phyloP scores from a whole-genome alignment of 306 rosid genomes.

The Pachyrhizus erosus region DNA sequence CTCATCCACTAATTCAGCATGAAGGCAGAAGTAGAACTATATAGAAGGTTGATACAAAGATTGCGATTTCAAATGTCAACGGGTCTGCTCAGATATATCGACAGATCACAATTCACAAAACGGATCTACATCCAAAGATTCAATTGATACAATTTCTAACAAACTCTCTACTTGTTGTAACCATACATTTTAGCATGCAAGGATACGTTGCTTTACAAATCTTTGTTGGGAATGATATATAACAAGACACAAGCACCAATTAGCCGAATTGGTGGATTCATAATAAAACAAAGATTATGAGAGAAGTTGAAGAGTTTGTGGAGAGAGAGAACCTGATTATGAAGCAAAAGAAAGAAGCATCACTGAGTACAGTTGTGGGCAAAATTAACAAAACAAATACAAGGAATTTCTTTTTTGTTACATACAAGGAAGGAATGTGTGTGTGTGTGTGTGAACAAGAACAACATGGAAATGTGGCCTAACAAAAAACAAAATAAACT shows the following conservation, averaged over 20 bases:
- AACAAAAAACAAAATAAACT: background rate
- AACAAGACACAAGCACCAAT: background rate
- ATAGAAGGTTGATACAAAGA: background rate
- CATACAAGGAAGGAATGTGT: background rate
- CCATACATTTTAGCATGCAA: constrained; percentile 18
- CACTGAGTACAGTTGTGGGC: background rate
- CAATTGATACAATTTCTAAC: background rate
- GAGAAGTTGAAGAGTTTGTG: background rate
- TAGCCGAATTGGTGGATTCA: background rate
- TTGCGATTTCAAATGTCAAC: background rate
- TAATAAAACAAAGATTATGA: background rate
- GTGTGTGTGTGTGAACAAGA: constrained; percentile 12
- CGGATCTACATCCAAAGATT: constrained; percentile 19
- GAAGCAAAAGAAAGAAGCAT: constrained; percentile 25
- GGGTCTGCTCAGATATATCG: background rate
- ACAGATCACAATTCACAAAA: constrained; percentile 20
- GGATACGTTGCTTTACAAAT: background rate
- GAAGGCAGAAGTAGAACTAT: background rate
- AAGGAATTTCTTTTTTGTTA: no score
- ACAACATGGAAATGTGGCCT: background rate
- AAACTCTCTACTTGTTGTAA: background rate
- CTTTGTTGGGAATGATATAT: background rate
- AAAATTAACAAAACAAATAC: background rate
- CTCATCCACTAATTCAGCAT: constrained; percentile 13
- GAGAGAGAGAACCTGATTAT: constrained; percentile 33